phyloP scores from a whole-genome alignment of 2,329 filamentous ascomycete genomes.

The Cladorrhinum sp. region DNA sequence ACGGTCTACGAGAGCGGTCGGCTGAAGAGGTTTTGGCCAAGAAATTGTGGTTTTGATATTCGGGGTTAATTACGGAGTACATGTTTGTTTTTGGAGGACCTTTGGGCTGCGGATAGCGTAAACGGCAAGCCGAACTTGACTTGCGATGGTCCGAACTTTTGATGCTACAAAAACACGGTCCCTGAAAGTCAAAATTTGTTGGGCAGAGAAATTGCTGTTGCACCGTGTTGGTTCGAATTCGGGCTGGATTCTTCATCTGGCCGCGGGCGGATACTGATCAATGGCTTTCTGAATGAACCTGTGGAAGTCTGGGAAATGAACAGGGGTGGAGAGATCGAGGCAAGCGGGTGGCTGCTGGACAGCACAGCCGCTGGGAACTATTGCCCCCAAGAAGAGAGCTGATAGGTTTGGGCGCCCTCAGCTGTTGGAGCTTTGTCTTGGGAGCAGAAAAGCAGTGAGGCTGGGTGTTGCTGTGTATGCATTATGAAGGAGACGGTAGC shows the following conservation, averaged over 20 bases:
- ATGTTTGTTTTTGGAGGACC: too few species aligned
- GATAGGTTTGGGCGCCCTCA: conserved; percentile 6
- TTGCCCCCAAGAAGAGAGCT: neutral
- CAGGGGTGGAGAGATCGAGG: conserved; percentile 3
- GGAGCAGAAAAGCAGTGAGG: neutral
- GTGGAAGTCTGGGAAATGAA: neutral
- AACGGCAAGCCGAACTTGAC: neutral
- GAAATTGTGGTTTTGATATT: neutral
- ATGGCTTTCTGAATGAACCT: neutral
- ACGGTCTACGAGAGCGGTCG: neutral
- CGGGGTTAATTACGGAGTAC: too few species aligned
- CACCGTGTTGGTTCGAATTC: conserved; percentile 4
- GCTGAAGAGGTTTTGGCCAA: neutral
- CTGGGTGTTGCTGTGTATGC: neutral
- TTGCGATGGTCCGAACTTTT: neutral
- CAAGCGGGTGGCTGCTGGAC: conserved; percentile 10
- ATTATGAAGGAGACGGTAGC: neutral
- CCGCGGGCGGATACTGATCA: too few species aligned
- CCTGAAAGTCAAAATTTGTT: neutral
- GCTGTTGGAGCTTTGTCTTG: neutral
- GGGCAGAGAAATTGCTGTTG: neutral
- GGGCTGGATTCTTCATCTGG: conserved; percentile 9
- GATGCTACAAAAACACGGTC: neutral
- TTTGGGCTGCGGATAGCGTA: neutral
- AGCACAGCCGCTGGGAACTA: conserved; percentile 13